These are phyloP conservation scores for Cucumis melo DNA, from an alignment of 306 rosid genomes.

Conservation along the genomic window DNA sequence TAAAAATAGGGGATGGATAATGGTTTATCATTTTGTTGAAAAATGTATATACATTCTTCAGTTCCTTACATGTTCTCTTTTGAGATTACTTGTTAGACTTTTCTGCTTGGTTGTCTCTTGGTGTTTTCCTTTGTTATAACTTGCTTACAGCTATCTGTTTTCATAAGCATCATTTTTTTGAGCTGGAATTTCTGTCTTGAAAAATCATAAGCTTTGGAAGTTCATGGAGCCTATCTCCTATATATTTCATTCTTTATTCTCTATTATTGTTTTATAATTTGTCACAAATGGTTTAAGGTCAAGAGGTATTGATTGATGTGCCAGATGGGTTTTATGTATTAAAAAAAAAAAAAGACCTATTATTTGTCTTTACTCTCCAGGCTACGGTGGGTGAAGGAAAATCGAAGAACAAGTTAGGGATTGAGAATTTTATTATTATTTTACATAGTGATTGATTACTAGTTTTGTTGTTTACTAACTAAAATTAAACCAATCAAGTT, in stretches of 20 bases:
- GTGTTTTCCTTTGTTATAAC: not conserved
- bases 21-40: not conserved
- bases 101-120: constrained; percentile 2
- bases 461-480: too few relatives aligned
- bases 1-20: not conserved
- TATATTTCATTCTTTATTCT: not conserved
- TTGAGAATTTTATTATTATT: not conserved
- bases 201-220: not conserved
- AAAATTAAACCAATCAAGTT: not conserved
- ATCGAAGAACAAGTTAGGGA: not conserved
- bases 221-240: not conserved
- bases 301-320: not conserved
- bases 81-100: constrained; percentile 2
- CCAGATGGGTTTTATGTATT: not conserved
- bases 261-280: not conserved
- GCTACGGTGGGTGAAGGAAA: not conserved
- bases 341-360: not conserved
- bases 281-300: not conserved
- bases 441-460: not conserved
- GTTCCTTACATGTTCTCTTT: not conserved
- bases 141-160: constrained; percentile 6
- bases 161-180: not conserved
- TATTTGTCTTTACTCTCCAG: not conserved
- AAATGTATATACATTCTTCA: not conserved
- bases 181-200: not conserved